phyloP scores from a whole-genome alignment of 768 basidiomycete species.

The Pleurotus platypus region DNA sequence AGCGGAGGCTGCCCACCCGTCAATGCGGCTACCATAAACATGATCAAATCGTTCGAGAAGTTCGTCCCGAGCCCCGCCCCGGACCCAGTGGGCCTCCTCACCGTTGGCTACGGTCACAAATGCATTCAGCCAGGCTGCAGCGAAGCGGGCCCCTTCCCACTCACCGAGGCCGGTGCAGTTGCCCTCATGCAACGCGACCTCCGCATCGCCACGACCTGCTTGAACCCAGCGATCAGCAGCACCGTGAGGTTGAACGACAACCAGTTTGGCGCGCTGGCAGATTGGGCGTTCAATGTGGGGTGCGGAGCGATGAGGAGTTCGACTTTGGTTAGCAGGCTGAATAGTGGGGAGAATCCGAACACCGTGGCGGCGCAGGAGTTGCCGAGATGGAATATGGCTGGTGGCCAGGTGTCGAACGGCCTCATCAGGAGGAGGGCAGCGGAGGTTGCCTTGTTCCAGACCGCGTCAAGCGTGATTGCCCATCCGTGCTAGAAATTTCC shows the following conservation, averaged over 20 bases:
- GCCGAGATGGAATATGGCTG: conserved; percentile 25
- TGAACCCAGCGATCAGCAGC: conserved; percentile 21
- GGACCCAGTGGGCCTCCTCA: conserved; percentile 30
- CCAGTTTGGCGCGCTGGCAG: conserved; percentile 29
- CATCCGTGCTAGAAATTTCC: conserved; percentile 13
- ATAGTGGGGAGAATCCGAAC: conserved; percentile 25
- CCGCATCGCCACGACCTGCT: conserved; percentile 22
- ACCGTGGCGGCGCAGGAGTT: conserved; percentile 27
- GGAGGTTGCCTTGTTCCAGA: conserved; percentile 28
- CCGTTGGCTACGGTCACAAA: conserved; percentile 31
- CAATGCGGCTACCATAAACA: conserved; percentile 23
- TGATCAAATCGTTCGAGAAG: conserved; percentile 28
- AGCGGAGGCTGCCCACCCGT: conserved; percentile 12
- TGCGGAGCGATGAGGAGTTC: conserved; percentile 21
- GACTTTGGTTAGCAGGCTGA: conserved; percentile 25
- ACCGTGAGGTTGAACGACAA: conserved; percentile 24
- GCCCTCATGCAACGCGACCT: conserved; percentile 24
- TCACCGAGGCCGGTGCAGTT: conserved; percentile 23
- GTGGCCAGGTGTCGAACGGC: conserved; percentile 22
- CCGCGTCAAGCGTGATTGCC: conserved; percentile 21
- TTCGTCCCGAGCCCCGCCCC: conserved; percentile 29
- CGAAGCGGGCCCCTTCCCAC: conserved; percentile 30
- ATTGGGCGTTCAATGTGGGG: conserved; percentile 27
- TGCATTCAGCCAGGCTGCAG: conserved; percentile 24
- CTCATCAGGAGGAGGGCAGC: conserved; percentile 23